Conservation (phyloP, 2,329 filamentous ascomycete species). For the Claviceps sp. region DNA sequence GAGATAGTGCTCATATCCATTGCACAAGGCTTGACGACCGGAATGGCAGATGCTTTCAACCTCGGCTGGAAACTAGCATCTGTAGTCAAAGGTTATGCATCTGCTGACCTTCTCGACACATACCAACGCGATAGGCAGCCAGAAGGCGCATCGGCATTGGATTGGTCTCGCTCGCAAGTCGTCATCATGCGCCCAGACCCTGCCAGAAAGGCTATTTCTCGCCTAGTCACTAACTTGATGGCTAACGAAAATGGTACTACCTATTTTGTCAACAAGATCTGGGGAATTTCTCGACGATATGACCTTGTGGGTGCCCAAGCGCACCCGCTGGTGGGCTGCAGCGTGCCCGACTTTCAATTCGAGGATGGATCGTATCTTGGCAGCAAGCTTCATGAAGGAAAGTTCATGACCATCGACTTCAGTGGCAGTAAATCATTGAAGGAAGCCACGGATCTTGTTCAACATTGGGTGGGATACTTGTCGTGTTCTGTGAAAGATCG, state of each 20-base stretch:
- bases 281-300: slow-evolving; percentile 22
- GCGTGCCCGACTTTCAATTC: slow-evolving; percentile 22
- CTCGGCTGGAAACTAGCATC: slow-evolving; percentile 36
- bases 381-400: slow-evolving; percentile 12
- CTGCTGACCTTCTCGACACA: slow-evolving; percentile 26
- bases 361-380: slow-evolving; percentile 16
- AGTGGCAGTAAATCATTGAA: not conserved
- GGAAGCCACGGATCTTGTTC: not conserved
- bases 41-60: slow-evolving; percentile 35
- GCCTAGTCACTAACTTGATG: slow-evolving; percentile 11
- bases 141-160: slow-evolving; percentile 24
- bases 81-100: slow-evolving; percentile 14
- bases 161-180: slow-evolving; percentile 25
- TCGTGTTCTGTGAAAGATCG: not conserved
- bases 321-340: slow-evolving; percentile 21
- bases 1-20: slow-evolving; percentile 37
- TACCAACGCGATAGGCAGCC: slow-evolving; percentile 33
- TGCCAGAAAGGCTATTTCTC: slow-evolving; percentile 15
- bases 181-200: slow-evolving; percentile 15
- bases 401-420: not conserved
- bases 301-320: slow-evolving; percentile 10
- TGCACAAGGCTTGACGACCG: slow-evolving; percentile 39
- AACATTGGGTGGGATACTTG: not conserved
- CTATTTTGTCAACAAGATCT: slow-evolving; percentile 18
- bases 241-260: slow-evolving; percentile 17